Evolutionary conservation across 192 early-diverging fungal species (phyloP).

Genomic region (Gonapodya prolifera): DNA sequence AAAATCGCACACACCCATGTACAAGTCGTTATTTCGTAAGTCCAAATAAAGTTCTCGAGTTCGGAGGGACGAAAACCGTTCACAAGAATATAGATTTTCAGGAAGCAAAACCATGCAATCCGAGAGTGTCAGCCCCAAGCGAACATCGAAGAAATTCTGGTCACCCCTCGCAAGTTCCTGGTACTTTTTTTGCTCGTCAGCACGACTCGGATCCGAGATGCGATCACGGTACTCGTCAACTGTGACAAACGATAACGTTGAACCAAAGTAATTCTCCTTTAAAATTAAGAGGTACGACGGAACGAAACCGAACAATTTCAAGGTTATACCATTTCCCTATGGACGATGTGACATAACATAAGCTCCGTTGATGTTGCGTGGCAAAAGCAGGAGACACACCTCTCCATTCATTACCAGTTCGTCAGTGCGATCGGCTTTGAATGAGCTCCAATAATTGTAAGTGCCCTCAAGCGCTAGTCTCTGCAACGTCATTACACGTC

Average conservation of each 20-base stretch:
- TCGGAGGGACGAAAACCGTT: constrained; percentile 34
- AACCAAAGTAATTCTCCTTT: constrained; percentile 59
- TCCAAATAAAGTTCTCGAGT: constrained; percentile 54
- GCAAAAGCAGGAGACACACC: constrained; percentile 11
- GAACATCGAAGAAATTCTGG: constrained; percentile 42
- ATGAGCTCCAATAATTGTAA: constrained; percentile 35
- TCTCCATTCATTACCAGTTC: constrained; percentile 33
- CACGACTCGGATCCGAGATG: constrained; percentile 16
- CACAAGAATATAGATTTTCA: constrained; percentile 43
- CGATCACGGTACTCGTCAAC: constrained; percentile 48
- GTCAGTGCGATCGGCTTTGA: constrained; percentile 34
- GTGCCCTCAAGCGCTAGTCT: constrained; percentile 29
- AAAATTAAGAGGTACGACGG: constrained; percentile 53
- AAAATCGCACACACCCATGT: constrained; percentile 32
- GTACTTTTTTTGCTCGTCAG: constrained; percentile 18
- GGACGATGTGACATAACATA: constrained; percentile 11
- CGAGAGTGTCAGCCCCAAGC: constrained; percentile 25
- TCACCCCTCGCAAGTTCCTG: constrained; percentile 37
- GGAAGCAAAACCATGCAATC: constrained; percentile 35
- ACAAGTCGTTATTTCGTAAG: constrained; percentile 44
- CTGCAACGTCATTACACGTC: constrained; percentile 27
- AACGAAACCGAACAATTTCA: constrained; percentile 56
- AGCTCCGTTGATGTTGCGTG: constrained; percentile 1
- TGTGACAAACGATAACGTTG: constrained; percentile 39
- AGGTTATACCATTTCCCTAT: constrained; percentile 34